phyloP scores from a whole-genome alignment of 495 filamentous ascomycete genomes.

The Podospora comata region DNA sequence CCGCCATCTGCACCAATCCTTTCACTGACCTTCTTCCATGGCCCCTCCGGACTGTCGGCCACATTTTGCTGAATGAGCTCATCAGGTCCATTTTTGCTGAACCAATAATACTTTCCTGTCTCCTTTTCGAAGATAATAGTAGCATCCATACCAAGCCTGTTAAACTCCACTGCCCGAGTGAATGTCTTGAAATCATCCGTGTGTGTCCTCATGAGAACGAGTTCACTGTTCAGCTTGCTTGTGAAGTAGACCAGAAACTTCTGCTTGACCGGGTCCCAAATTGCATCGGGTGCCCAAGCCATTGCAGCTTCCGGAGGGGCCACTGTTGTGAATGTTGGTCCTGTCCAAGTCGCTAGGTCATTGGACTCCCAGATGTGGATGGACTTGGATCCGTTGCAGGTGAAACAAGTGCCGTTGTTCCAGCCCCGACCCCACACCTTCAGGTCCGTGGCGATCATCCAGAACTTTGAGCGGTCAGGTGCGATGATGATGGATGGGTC shows the following conservation, averaged over 20 bases:
- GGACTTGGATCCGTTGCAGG: constrained; percentile 12
- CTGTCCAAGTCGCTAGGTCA: constrained; percentile 8
- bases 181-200: constrained; percentile 1
- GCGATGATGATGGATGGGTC: constrained; percentile 13
- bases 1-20: constrained; percentile 7
- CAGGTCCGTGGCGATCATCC: constrained; percentile 9
- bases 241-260: constrained; percentile 10
- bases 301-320: constrained; percentile 9
- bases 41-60: constrained; percentile 5
- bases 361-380: constrained; percentile 11
- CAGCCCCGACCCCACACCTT: constrained; percentile 13
- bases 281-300: constrained; percentile 14
- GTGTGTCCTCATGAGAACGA: background rate
- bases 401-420: constrained; percentile 6
- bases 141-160: background rate
- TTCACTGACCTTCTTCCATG: constrained; percentile 13
- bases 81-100: constrained; percentile 14
- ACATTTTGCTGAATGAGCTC: constrained; percentile 14
- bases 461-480: constrained; percentile 11
- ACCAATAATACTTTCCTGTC: constrained; percentile 7
- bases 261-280: constrained; percentile 10
- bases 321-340: constrained; percentile 1
- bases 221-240: constrained; percentile 4
- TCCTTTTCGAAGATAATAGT: background rate
- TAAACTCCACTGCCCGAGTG: background rate